These are phyloP conservation scores for Lipomyces oligophaga DNA, from an alignment of 805 yeast genomes.

Conservation along the genomic window DNA sequence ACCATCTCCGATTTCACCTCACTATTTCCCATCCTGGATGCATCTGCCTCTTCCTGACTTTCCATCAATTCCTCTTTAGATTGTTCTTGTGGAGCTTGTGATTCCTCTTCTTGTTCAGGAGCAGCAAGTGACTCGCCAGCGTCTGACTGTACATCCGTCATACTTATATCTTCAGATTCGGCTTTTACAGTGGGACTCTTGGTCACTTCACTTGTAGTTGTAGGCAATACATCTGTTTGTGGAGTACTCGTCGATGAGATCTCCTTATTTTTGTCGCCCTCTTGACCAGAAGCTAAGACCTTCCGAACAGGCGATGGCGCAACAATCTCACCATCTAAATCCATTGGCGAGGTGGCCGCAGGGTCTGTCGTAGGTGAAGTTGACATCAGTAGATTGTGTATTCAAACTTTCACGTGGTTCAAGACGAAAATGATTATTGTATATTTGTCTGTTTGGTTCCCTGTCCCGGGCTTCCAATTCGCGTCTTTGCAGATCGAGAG, in stretches of 20 bases:
- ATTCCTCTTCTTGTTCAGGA: background rate
- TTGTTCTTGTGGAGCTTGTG: constrained; percentile 5
- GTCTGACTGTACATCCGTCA: background rate
- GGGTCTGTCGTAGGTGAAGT: constrained; percentile 15
- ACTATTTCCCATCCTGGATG: background rate
- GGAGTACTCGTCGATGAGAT: background rate
- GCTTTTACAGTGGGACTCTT: background rate
- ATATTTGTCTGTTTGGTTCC: no score
- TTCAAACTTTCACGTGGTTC: no score
- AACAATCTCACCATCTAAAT: constrained; percentile 11
- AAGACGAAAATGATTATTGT: no score
- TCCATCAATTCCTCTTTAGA: background rate
- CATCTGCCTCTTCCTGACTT: constrained; percentile 3
- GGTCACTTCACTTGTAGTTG: constrained; percentile 1
- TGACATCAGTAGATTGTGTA: no score
- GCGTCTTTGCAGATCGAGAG: no score
- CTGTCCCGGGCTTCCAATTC: no score
- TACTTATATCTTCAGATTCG: background rate
- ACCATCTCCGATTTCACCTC: constrained; percentile 5
- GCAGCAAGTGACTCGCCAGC: background rate
- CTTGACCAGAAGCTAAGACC: no score
- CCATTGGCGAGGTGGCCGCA: constrained; percentile 20
- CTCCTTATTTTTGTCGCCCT: background rate
- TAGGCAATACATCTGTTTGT: constrained; percentile 2
- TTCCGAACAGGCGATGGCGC: constrained; percentile 11